These are phyloP conservation scores for Colletotrichum gloeosporioides DNA, from an alignment of 2,329 filamentous ascomycete genomes.

Conservation along the genomic window DNA sequence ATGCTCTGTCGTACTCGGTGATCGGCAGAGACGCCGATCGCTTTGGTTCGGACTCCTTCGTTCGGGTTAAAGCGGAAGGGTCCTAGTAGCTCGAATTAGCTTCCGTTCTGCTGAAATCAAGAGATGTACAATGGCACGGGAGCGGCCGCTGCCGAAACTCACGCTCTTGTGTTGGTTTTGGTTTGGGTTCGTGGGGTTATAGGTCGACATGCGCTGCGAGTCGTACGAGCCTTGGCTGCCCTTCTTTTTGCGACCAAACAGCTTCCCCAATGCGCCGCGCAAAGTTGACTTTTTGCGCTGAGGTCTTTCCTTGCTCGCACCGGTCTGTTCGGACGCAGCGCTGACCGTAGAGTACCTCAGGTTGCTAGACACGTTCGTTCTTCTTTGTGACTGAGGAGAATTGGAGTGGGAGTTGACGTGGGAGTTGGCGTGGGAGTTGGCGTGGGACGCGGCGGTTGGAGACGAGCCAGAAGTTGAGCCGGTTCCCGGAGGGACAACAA, in stretches of 20 bases:
- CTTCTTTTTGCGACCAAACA: constrained; percentile 66
- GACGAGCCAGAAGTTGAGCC: constrained; percentile 12
- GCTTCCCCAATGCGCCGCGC: constrained; percentile 58
- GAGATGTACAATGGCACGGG: constrained; percentile 8
- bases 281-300: constrained; percentile 64
- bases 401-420: constrained; percentile 4
- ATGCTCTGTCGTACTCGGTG: constrained; percentile 63
- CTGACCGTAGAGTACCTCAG: constrained; percentile 55
- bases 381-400: constrained; percentile 32
- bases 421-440: neutral
- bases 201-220: constrained; percentile 30
- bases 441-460: constrained; percentile 6
- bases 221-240: constrained; percentile 34
- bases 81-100: constrained; percentile 33
- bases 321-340: constrained; percentile 39
- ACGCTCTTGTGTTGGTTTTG: constrained; percentile 58
- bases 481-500: neutral
- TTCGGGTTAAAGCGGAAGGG: constrained; percentile 39
- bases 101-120: neutral
- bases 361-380: constrained; percentile 43
- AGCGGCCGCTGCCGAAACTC: constrained; percentile 32
- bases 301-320: constrained; percentile 39
- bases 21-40: constrained; percentile 65
- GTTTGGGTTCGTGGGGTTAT: constrained; percentile 40
- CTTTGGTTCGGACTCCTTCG: constrained; percentile 48